Conservation (phyloP, 1,284 basidiomycete genomes). For the Schizophyllum commune region DNA sequence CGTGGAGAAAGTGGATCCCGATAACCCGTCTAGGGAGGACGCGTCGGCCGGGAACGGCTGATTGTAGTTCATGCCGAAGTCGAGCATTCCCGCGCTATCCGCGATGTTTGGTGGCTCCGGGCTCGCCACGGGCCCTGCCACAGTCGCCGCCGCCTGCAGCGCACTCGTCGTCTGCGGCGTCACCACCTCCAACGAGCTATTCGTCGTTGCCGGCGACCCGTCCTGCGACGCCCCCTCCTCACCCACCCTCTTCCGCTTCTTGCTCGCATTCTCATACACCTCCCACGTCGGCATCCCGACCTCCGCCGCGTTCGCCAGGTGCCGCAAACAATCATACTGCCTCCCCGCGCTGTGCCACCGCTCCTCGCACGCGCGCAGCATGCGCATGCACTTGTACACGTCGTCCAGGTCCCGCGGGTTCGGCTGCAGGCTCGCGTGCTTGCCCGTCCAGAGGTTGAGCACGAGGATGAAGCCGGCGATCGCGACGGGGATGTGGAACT, state of each 20-base stretch:
- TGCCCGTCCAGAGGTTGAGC: neutral
- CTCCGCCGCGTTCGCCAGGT: neutral
- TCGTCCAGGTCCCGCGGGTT: neutral
- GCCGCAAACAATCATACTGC: neutral
- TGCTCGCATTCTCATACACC: neutral
- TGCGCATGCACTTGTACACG: neutral
- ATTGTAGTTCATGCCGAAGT: neutral
- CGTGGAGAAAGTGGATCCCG: no score
- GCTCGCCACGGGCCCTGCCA: no score
- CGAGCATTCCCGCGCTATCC: neutral
- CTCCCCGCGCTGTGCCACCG: neutral
- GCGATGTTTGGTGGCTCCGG: no score
- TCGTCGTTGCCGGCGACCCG: neutral
- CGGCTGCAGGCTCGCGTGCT: neutral
- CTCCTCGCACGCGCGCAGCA: neutral
- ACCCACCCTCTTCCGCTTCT: neutral
- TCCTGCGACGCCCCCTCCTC: neutral
- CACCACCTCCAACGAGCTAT: neutral
- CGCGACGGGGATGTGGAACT: constrained; percentile 21
- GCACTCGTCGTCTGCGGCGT: neutral
- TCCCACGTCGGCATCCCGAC: neutral
- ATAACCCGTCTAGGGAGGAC: neutral
- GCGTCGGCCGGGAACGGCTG: neutral
- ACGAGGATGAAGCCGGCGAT: neutral
- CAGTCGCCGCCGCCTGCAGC: no score